These are phyloP conservation scores for Penicillium brasilianum DNA, from an alignment of 2,329 filamentous ascomycete genomes.

Conservation along the genomic window DNA sequence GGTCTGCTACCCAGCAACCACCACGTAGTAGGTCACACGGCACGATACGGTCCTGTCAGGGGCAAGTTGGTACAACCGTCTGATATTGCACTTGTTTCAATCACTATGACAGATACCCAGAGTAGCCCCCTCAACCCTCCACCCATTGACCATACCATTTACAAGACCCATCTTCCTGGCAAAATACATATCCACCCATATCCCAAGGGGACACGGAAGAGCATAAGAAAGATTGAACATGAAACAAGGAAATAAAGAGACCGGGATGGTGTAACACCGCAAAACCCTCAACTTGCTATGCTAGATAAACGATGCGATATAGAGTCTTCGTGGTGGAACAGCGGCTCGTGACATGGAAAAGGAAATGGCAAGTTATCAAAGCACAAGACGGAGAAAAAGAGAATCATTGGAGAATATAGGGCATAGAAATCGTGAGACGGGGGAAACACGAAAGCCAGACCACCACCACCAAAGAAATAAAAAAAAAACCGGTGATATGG, in stretches of 20 bases:
- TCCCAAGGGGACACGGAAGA: not conserved
- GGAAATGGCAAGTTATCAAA: slow-evolving; percentile 7
- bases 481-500: slow-evolving; percentile 15
- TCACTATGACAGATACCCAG: not conserved
- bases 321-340: slow-evolving; percentile 13
- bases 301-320: slow-evolving; percentile 37
- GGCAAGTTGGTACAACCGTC: slow-evolving; percentile 1
- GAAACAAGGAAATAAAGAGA: slow-evolving; percentile 25
- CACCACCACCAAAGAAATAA: slow-evolving; percentile 16
- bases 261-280: slow-evolving; percentile 25
- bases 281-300: slow-evolving; percentile 45
- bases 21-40: not conserved
- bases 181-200: not conserved
- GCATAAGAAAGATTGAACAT: slow-evolving; percentile 4
- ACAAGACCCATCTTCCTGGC: not conserved
- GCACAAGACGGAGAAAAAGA: slow-evolving; percentile 20
- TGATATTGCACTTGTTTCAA: not conserved
- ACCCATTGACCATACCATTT: not conserved
- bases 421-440: slow-evolving; percentile 31
- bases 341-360: slow-evolving; percentile 17
- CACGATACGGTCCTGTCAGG: not conserved
- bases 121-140: not conserved
- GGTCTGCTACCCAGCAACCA: not conserved
- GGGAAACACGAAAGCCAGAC: slow-evolving; percentile 14
- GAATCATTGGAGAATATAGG: slow-evolving; percentile 24